Evolutionary conservation across 2,329 filamentous ascomycete species (phyloP).

Genomic region (Hymenoscyphus occultus): DNA sequence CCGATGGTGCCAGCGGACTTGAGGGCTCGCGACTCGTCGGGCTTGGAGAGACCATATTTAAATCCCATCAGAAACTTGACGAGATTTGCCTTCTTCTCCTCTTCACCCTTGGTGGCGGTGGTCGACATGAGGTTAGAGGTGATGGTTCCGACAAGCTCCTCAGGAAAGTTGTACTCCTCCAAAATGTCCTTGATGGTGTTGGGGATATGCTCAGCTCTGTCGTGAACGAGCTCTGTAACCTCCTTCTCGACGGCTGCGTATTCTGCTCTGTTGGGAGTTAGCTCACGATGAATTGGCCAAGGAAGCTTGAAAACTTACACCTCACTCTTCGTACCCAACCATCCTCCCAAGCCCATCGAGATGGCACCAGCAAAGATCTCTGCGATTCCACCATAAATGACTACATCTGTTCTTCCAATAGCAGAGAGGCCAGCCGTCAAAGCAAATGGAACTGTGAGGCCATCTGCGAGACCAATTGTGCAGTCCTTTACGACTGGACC

Average conservation of each 20-base stretch:
- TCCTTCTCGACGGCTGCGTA: conserved; percentile 32
- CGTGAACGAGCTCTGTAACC: conserved; percentile 29
- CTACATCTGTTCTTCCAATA: conserved; percentile 49
- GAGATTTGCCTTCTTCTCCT: conserved; percentile 23
- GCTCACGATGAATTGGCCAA: conserved; percentile 9
- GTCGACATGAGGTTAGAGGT: conserved; percentile 33
- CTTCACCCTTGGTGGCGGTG: conserved; percentile 22
- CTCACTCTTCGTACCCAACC: conserved; percentile 52
- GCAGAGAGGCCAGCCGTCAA: conserved; percentile 55
- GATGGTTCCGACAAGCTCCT: conserved; percentile 34
- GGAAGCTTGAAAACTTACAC: conserved; percentile 28
- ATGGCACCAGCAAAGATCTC: conserved; percentile 61
- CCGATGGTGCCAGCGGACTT: conserved; percentile 54
- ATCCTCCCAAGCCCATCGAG: conserved; percentile 61
- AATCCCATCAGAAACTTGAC: conserved; percentile 42
- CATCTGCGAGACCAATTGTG: conserved; percentile 61
- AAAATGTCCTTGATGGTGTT: conserved; percentile 37
- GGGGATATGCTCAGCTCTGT: conserved; percentile 23
- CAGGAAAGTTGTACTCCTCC: conserved; percentile 35
- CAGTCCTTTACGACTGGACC: conserved; percentile 45
- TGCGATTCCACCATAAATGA: conserved; percentile 57
- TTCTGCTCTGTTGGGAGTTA: conserved; percentile 32
- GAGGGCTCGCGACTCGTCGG: conserved; percentile 34
- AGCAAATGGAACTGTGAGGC: conserved; percentile 61
- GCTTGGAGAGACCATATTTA: conserved; percentile 34